Base-by-base conservation (phyloP, 2,329 filamentous ascomycete species). In the Westerdykella ornata region DNA sequence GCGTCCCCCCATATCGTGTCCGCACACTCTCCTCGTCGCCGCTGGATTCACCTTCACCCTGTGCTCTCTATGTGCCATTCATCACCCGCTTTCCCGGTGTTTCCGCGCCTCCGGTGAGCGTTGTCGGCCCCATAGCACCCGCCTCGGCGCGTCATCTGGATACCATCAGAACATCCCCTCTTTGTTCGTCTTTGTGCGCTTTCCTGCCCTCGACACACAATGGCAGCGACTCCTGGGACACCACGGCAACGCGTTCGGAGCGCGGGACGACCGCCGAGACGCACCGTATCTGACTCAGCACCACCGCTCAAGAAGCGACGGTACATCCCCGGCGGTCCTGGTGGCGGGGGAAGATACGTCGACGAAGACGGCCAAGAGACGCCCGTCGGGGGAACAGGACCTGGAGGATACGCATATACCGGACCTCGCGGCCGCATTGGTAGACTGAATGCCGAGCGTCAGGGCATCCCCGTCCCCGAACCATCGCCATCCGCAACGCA, bases 311-410 rank as follows among this genome's bases (percentile, higher is more conserved):
- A 73, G 64, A 65, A 64, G 56, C 66, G 66, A 46, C 71, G 67
- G 66, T 96, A 95, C 69, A 78, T 94, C 36, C 87, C 90, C 26
- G 88, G 88, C 36, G 88, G 88, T 3, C 84, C 87, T 43, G 88
- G 87, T 30, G 88, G 88, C 35, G 88, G 88, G 43, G 88, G 88
- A 15, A 75, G 88, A 60, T 94, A 88, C 64, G 73, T 92, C 28
- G 86, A 94, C 53, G 75, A 82, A 42, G 79, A 87, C 26, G 77
- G 77, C 38, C 71, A 75, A 45, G 79, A 84, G 48, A 77, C 75
- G 32, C 75, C 75, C 32, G 72, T 75, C 56, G 66, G 70, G 57
- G 68, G 70, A 55, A 71, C 70, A 61, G 63, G 69, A 54, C 60
- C 69, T 37, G 70, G 67, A 56, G 65, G 73, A 53, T 71, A 74